phyloP scores from a whole-genome alignment of 257 asterid genomes.

The Salvia splendens region DNA sequence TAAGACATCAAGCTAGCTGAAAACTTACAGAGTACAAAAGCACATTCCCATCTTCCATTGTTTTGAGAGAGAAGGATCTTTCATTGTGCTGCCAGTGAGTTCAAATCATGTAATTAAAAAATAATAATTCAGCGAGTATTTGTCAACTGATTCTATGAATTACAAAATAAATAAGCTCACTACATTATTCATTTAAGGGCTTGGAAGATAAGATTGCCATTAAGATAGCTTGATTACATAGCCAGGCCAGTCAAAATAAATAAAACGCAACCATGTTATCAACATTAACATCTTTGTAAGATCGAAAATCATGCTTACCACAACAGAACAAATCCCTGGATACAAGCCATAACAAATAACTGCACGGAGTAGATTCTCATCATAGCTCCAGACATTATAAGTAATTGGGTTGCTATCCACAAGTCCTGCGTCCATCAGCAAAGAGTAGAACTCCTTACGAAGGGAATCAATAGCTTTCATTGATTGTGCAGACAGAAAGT shows the following conservation, averaged over 20 bases:
- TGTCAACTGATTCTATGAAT: background rate
- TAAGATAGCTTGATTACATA: constrained; percentile 11
- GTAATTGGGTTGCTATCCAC: constrained; percentile 76
- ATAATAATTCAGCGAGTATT: background rate
- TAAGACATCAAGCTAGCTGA: constrained; percentile 28
- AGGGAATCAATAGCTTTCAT: constrained; percentile 94
- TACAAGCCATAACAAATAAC: constrained; percentile 85
- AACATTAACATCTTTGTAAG: constrained; percentile 9
- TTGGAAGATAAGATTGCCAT: background rate
- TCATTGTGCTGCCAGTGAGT: constrained; percentile 74
- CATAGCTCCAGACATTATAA: constrained; percentile 81
- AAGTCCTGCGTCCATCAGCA: constrained; percentile 83
- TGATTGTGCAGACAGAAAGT: constrained; percentile 82
- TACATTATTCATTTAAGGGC: background rate
- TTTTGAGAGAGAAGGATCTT: constrained; percentile 81
- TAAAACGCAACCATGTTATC: constrained; percentile 21
- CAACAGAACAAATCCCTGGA: constrained; percentile 91
- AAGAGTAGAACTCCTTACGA: constrained; percentile 72
- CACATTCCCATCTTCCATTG: constrained; percentile 96
- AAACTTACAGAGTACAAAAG: constrained; percentile 72
- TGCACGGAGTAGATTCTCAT: constrained; percentile 79
- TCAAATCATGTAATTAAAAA: constrained; percentile 25
- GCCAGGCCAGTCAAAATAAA: constrained; percentile 6
- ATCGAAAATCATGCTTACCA: constrained; percentile 56
- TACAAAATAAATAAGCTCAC: constrained; percentile 8